These are phyloP conservation scores for Fraxinus floribunda DNA, from an alignment of 305 asterid species.

Conservation along the genomic window DNA sequence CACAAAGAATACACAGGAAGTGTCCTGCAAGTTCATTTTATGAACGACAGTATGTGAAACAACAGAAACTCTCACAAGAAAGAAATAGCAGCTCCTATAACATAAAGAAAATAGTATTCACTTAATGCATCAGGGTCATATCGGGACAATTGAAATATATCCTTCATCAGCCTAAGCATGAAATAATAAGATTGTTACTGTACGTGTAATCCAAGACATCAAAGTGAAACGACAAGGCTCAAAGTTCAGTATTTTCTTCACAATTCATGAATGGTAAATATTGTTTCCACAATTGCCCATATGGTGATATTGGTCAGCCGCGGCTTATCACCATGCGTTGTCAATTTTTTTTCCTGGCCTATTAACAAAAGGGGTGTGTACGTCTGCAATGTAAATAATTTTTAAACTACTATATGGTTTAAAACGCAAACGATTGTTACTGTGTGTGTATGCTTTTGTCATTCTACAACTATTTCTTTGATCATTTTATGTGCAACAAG, in stretches of 20 bases:
- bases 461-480: background rate
- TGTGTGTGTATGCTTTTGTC: background rate
- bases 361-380: background rate
- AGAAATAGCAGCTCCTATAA: background rate
- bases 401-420: background rate
- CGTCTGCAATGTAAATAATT: background rate
- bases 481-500: background rate
- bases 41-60: constrained; percentile 5
- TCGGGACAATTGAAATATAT: background rate
- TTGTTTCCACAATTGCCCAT: background rate
- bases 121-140: constrained; percentile 15
- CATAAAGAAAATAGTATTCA: background rate
- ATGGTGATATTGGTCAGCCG: background rate
- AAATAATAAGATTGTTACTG: background rate
- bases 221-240: background rate
- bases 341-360: constrained; percentile 6
- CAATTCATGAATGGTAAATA: background rate
- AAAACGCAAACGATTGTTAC: background rate
- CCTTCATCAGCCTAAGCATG: background rate
- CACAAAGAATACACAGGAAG: no score
- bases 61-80: constrained; percentile 1
- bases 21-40: constrained; percentile 46
- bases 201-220: background rate
- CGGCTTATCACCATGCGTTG: background rate
- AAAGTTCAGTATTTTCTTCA: background rate